phyloP scores from a whole-genome alignment of 345 rosid species.

The Lepidium didymum region DNA sequence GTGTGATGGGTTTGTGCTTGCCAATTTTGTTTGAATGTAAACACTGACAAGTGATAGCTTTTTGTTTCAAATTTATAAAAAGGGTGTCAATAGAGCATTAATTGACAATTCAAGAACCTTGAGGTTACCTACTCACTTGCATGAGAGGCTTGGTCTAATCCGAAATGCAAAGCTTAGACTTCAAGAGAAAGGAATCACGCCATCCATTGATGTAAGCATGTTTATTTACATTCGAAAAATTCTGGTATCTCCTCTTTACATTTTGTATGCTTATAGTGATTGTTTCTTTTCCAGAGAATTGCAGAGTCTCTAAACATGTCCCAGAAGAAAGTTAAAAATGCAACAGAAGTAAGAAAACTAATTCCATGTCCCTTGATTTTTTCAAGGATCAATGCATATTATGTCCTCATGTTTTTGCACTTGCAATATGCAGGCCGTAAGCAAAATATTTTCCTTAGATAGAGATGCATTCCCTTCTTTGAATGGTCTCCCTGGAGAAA shows the following conservation, averaged over 20 bases:
- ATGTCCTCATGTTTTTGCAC: conserved; percentile 10
- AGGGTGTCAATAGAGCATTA: conserved; percentile 92
- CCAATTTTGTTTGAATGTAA: background rate
- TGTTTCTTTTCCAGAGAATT: conserved; percentile 53
- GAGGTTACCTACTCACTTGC: conserved; percentile 81
- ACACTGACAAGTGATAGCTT: background rate
- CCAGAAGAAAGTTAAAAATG: conserved; percentile 85
- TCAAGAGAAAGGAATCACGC: conserved; percentile 76
- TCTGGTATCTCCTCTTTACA: background rate
- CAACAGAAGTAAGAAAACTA: conserved; percentile 62
- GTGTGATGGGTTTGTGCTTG: background rate
- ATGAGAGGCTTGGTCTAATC: conserved; percentile 76
- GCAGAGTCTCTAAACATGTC: conserved; percentile 88
- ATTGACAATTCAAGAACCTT: conserved; percentile 82
- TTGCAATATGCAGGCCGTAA: conserved; percentile 50
- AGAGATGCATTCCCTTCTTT: conserved; percentile 85
- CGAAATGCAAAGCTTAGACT: conserved; percentile 83
- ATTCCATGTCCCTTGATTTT: background rate
- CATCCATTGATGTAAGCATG: conserved; percentile 76
- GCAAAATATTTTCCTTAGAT: conserved; percentile 81
- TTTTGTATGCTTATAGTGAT: conserved; percentile 1
- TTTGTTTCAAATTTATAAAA: conserved; percentile 9
- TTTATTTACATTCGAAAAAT: background rate
- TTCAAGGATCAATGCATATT: background rate
- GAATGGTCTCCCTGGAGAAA: conserved; percentile 87